Conservation (phyloP, 352 stramenopile species). For the Pelagophyceae sp. region DNA sequence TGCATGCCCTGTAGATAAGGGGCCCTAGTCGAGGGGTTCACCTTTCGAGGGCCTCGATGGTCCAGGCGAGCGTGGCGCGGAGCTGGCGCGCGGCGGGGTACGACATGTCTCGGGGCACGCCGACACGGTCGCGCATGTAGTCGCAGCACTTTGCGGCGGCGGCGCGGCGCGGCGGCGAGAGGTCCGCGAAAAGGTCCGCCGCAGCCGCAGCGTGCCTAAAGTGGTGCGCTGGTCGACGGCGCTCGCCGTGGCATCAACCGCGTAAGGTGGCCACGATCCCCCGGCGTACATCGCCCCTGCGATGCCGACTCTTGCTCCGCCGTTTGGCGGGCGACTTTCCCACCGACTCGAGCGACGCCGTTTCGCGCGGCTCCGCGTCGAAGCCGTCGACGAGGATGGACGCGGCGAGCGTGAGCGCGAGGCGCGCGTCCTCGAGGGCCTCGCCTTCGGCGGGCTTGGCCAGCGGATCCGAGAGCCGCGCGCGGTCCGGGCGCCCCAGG, state of each 20-base stretch:
- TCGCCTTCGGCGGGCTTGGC: conserved; percentile 28
- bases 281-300: no score
- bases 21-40: no score
- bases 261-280: no score
- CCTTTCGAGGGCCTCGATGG: background rate
- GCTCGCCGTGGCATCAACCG: no score
- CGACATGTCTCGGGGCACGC: conserved; percentile 39
- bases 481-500: conserved; percentile 11
- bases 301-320: no score
- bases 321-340: no score
- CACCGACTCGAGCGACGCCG: conserved; percentile 18
- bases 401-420: conserved; percentile 4
- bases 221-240: no score
- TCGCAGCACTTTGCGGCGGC: background rate
- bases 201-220: no score
- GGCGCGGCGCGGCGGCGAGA: background rate
- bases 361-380: conserved; percentile 15
- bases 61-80: background rate
- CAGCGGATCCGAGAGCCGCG: conserved; percentile 35
- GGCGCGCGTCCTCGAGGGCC: conserved; percentile 11
- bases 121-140: conserved; percentile 36
- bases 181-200: background rate
- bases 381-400: background rate
- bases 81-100: conserved; percentile 31
- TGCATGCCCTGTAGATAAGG: no score